Evolutionary conservation across 1,284 basidiomycete species (phyloP).

Genomic region (Naganishia liquefaciens): DNA sequence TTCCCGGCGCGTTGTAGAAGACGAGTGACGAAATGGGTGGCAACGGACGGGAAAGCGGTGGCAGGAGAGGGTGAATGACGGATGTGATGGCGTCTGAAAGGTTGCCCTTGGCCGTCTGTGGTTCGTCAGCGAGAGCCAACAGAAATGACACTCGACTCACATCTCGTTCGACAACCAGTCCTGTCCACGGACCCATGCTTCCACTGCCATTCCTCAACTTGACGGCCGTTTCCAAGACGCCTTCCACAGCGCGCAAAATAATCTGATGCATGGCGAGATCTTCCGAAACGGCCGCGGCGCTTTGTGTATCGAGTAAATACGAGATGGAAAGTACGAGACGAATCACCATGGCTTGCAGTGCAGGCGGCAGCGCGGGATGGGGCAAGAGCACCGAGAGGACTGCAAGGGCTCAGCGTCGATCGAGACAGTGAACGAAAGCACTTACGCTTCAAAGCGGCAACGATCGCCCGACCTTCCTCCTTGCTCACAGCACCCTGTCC

Average conservation of each 20-base stretch:
- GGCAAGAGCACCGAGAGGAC: slow-evolving; percentile 50
- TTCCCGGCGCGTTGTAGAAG: slow-evolving; percentile 25
- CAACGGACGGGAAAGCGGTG: slow-evolving; percentile 32
- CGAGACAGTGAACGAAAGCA: slow-evolving; percentile 22
- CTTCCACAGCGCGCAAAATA: slow-evolving; percentile 7
- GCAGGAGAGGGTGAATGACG: slow-evolving; percentile 30
- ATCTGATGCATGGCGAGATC: slow-evolving; percentile 17
- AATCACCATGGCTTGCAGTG: slow-evolving; percentile 59
- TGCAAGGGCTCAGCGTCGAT: slow-evolving; percentile 50
- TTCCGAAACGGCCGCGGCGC: slow-evolving; percentile 15
- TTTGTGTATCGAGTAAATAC: slow-evolving; percentile 14
- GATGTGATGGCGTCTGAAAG: slow-evolving; percentile 14
- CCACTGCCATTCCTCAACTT: slow-evolving; percentile 29
- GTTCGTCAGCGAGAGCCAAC: not conserved
- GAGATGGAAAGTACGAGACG: slow-evolving; percentile 55
- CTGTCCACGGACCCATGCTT: slow-evolving; percentile 22
- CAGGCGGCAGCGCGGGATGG: slow-evolving; percentile 73
- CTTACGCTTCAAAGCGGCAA: slow-evolving; percentile 67
- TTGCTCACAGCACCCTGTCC: slow-evolving; percentile 57
- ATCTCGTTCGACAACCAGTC: slow-evolving; percentile 23
- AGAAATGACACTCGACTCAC: slow-evolving; percentile 4
- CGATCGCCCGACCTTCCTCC: slow-evolving; percentile 61
- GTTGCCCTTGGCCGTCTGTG: not conserved
- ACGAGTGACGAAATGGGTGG: slow-evolving; percentile 29
- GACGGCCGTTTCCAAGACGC: slow-evolving; percentile 17